Conservation (phyloP, 1,139 yeast species). For the Debaryomyces sp. region DNA sequence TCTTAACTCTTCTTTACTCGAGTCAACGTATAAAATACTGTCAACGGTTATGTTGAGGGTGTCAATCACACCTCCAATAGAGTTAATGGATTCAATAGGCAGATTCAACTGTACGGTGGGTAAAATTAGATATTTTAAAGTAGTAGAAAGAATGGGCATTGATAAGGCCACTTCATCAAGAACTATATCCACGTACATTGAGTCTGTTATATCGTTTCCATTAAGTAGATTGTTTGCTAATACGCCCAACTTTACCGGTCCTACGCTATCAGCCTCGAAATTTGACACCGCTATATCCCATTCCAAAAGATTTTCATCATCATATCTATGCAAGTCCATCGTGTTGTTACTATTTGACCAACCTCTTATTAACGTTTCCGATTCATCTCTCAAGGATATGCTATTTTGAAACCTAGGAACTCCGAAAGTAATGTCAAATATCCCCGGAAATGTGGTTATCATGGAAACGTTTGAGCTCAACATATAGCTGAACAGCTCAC, state of each 20-base stretch:
- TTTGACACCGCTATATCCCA: slow-evolving; percentile 13
- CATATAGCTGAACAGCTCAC: not conserved
- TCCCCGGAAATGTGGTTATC: not conserved
- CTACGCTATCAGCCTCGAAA: slow-evolving; percentile 16
- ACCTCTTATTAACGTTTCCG: slow-evolving; percentile 15
- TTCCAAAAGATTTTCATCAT: slow-evolving; percentile 9
- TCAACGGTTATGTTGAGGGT: slow-evolving; percentile 25
- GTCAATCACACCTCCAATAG: slow-evolving; percentile 16
- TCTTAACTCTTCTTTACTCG: slow-evolving; percentile 21
- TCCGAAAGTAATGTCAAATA: slow-evolving; percentile 14
- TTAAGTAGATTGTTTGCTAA: slow-evolving; percentile 16
- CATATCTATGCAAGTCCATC: slow-evolving; percentile 9
- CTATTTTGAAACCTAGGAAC: slow-evolving; percentile 18
- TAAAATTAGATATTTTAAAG: slow-evolving; percentile 19
- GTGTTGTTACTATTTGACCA: slow-evolving; percentile 14
- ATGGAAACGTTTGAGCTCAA: not conserved
- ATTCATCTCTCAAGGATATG: slow-evolving; percentile 12
- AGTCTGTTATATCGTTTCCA: slow-evolving; percentile 9
- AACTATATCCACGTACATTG: slow-evolving; percentile 18
- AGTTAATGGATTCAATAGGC: not conserved
- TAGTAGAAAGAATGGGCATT: slow-evolving; percentile 23
- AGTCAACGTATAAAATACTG: slow-evolving; percentile 25
- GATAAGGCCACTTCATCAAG: slow-evolving; percentile 21
- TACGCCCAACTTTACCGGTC: slow-evolving; percentile 19
- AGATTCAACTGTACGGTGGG: slow-evolving; percentile 2